Base-by-base conservation (phyloP, 495 filamentous ascomycete species). In the Evernia prunastri region DNA sequence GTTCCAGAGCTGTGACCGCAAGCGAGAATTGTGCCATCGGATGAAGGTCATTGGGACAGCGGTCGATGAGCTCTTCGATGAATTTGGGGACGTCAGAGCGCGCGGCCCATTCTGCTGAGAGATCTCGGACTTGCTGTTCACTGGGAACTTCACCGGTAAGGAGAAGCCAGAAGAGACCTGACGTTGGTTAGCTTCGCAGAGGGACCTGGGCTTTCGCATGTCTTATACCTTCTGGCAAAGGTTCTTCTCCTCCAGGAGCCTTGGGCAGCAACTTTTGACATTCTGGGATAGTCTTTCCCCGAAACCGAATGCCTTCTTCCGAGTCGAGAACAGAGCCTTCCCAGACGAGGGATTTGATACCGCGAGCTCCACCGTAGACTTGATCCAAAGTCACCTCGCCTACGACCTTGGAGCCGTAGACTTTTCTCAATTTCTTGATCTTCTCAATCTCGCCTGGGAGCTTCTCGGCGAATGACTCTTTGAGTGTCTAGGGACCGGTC, bases 21-120 rank as follows among this genome's bases (percentile, higher is more conserved):
- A 97, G 79, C 43, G 95, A 97, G 85, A 98, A 96, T 84, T 98
- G 94, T 59, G 95, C 92, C 94, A 98, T 98, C 74, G 94, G 95
- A 87, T 98, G 94, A 68, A 98, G 90, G 77, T 93, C 91, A 81
- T 82, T 92, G 66, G 94, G 94, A 88, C 92, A 97, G 79, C 93
- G 91, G 87, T 98, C 94, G 79, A 98, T 96, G 72, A 98, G 87
- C 81, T 98, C 94, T 82, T 96, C 92, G 73, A 98, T 81, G 81
- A 93, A 98, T 81, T 92, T 92, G 76, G 94, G 95, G 66, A 98
- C 79, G 72, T 91, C 90, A 77, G 95, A 89, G 73, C 95, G 92
- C 71, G 94, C 94, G 78, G 94, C 94, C 95, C 92, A 97, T 77
- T 97, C 95, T 56, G 92, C 91, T 70, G 95, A 97, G 66, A 98